Conservation (phyloP, 2,329 filamentous ascomycete genomes). For the Clonostachys solani region DNA sequence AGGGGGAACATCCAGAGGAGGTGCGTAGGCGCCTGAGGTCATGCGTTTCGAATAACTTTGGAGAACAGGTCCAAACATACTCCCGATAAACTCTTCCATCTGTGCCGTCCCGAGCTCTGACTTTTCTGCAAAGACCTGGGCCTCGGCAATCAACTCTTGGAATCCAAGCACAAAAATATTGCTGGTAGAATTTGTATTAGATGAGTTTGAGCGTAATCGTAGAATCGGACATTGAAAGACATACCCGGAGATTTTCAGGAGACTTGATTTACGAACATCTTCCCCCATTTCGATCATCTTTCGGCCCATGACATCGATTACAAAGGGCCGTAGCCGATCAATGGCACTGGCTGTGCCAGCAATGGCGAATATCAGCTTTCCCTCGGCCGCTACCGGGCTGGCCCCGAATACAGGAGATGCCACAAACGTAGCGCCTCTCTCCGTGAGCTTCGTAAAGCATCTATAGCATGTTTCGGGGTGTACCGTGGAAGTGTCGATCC, state of each 20-base stretch:
- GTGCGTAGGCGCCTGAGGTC: conserved; percentile 30
- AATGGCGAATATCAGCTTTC: conserved; percentile 38
- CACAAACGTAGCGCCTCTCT: conserved; percentile 27
- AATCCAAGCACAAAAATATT: conserved; percentile 44
- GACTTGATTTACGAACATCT: conserved; percentile 33
- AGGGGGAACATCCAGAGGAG: conserved; percentile 5
- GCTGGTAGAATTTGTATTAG: conserved; percentile 10
- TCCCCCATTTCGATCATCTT: conserved; percentile 34
- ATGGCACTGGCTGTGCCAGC: conserved; percentile 32
- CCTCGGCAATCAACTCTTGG: conserved; percentile 43
- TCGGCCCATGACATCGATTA: conserved; percentile 35
- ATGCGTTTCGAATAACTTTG: conserved; percentile 28
- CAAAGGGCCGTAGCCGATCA: conserved; percentile 24
- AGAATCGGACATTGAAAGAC: not conserved
- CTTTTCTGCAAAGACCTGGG: conserved; percentile 44
- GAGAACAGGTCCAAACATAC: conserved; percentile 29
- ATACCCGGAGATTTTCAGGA: conserved; percentile 43
- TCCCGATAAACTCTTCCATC: conserved; percentile 36
- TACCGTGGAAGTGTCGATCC: conserved; percentile 47
- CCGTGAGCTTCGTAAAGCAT: conserved; percentile 17
- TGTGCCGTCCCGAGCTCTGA: conserved; percentile 30
- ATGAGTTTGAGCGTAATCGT: not conserved
- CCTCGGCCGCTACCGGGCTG: conserved; percentile 39
- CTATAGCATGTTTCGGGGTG: conserved; percentile 34
- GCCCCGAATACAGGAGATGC: conserved; percentile 46